Base-by-base conservation (phyloP, 129 eudicot genomes). In the Glebionis coronaria region DNA sequence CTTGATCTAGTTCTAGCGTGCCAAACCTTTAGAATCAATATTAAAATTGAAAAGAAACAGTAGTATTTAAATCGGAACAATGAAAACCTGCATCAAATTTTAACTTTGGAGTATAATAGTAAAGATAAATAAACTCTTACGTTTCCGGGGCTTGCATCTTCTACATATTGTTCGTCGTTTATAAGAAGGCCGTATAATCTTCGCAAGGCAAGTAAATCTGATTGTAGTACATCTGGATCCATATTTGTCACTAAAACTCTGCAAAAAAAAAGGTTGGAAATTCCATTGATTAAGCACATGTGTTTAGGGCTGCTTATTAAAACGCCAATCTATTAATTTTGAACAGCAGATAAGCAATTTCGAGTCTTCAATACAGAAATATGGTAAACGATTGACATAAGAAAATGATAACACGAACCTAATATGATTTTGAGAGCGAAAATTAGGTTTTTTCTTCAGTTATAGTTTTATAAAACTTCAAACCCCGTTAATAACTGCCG, bases 151-250 rank as follows among this genome's bases (percentile, higher is more conserved):
- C n/a, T 58, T 65, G 57, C 71, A 57, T 56, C 70, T 38, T 51
- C 63, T 53, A 71, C 12, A 50, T 63, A 23, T 3, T 54, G 55
- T 60, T 66, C 46, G 14, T 78, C 79, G 8, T 52, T 60, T 53
- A 52, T 15, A 29, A 78, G 78, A 67, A 78, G 82, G n/a, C 62
- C 49, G 40, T 73, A 78, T 47, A 78, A 61, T 29, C 63, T 61
- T 60, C 66, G 12, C 20, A 73, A 53, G 13, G 82, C 25, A 2
- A 23, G 25, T 23, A 23, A 23, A 23, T 78, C 68, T 42, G 78
- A 68, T 9, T 21, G 63, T 60, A 72, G 23, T 9, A 40, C 52
- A 9, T 58, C 70, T 46, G 56, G 35, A 72, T 78, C 70, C 82
- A 71, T 78, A 53, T 68, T 23, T 61, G 12, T 61, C 44, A 29